A percentile compares a stretch with the other conserved stretches of the same genome.
These are phyloP conservation scores for Pythium grandisporangium DNA, from an alignment of 352 stramenopile species.

Conservation along the genomic window DNA sequence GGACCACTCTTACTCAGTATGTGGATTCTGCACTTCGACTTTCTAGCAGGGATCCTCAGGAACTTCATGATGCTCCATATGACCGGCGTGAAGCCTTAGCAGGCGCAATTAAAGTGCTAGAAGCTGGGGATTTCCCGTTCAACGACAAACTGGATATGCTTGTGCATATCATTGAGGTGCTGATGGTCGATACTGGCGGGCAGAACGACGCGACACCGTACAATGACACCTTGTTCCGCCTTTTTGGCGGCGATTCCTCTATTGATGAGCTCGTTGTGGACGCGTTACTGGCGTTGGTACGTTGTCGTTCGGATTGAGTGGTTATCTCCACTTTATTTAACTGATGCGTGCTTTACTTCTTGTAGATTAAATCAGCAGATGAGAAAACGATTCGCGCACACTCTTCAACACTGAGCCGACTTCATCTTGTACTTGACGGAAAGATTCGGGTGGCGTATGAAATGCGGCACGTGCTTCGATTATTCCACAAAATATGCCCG, in stretches of 20 bases:
- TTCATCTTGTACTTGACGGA: conserved; percentile 51
- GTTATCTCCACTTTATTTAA: no score
- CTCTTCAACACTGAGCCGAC: conserved; percentile 29
- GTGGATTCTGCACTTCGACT: conserved; percentile 30
- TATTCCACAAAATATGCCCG: conserved; percentile 69
- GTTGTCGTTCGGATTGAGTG: no score
- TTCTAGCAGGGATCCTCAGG: conserved; percentile 1
- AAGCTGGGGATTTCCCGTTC: conserved; percentile 40
- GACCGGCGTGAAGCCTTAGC: conserved; percentile 42
- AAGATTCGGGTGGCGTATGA: conserved; percentile 70
- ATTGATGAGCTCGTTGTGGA: conserved; percentile 70
- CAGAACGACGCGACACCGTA: no score
- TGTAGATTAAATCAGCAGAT: conserved; percentile 38
- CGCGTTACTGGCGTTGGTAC: conserved; percentile 46
- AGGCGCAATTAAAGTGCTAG: conserved; percentile 57
- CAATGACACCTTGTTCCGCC: conserved; percentile 40
- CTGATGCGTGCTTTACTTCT: no score
- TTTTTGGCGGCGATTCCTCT: conserved; percentile 54
- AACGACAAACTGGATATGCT: conserved; percentile 65
- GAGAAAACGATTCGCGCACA: conserved; percentile 48
- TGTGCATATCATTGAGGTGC: conserved; percentile 43
- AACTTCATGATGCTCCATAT: conserved; percentile 6
- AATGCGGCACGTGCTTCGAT: conserved; percentile 61
- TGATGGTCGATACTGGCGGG: no score
- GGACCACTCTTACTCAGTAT: conserved; percentile 60